Percentiles rank a stretch among this genome's conserved stretches.
Evolutionary conservation across 371 early-diverging fungal species (phyloP).

Genomic region (Vittaforma corneae): DNA sequence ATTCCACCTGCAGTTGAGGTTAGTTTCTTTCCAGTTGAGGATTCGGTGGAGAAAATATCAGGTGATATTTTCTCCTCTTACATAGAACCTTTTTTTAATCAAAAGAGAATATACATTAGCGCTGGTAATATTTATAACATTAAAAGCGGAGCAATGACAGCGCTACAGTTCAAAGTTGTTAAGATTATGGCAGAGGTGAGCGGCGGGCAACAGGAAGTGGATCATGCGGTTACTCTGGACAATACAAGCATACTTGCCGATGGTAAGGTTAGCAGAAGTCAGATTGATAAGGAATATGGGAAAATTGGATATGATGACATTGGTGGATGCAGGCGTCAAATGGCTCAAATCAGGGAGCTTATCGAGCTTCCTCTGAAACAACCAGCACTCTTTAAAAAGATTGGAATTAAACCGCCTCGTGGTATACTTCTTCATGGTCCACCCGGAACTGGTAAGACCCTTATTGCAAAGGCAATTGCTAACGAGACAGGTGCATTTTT

Average conservation of each 20-base stretch:
- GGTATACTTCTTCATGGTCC: conserved; percentile 83
- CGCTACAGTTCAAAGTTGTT: conserved; percentile 95
- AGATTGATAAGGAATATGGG: conserved; percentile 85
- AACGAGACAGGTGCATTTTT: conserved; percentile 85
- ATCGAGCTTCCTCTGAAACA: conserved; percentile 94
- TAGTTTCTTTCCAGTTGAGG: conserved; percentile 90
- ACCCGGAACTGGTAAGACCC: conserved; percentile 92
- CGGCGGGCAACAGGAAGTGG: conserved; percentile 30
- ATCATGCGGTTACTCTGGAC: conserved; percentile 61
- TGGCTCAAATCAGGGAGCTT: conserved; percentile 96
- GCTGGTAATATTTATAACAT: conserved; percentile 85
- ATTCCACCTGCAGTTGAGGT: conserved; percentile 85
- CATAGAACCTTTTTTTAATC: conserved; percentile 86
- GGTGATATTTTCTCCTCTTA: conserved; percentile 90
- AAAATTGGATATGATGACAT: conserved; percentile 96
- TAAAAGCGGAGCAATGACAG: conserved; percentile 78
- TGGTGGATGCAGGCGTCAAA: conserved; percentile 93
- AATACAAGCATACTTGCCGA: conserved; percentile 94
- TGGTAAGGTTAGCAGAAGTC: conserved; percentile 89
- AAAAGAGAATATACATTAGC: conserved; percentile 68
- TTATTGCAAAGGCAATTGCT: conserved; percentile 85
- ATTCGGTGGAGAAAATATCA: conserved; percentile 85
- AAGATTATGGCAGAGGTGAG: conserved; percentile 63
- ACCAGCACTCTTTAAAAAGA: conserved; percentile 87
- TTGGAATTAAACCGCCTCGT: conserved; percentile 90